Conservation (phyloP, 2,329 filamentous ascomycete species). For the Cytospora schulzeri region DNA sequence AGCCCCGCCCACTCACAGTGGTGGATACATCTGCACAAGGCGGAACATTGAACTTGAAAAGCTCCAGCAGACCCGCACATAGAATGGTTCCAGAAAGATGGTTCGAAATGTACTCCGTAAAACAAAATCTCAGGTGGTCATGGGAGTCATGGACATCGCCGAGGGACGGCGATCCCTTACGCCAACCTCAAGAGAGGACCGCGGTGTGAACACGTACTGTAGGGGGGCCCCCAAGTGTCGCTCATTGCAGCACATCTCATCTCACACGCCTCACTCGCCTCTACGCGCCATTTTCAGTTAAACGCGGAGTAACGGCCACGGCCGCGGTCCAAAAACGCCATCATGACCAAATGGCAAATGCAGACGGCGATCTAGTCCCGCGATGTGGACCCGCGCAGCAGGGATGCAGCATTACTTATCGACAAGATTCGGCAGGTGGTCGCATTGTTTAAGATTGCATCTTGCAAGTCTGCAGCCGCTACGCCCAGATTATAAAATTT, state of each 20-base stretch:
- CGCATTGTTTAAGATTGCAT: neutral
- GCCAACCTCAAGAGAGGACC: neutral
- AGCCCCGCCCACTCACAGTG: neutral
- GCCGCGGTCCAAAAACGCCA: neutral
- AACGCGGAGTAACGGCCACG: neutral
- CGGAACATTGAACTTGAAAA: too few relatives aligned
- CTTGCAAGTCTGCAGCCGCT: neutral
- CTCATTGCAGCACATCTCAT: neutral
- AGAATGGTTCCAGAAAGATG: neutral
- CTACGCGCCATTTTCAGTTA: neutral
- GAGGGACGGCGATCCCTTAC: neutral
- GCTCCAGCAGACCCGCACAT: neutral
- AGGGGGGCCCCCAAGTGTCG: too few relatives aligned
- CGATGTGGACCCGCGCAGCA: neutral
- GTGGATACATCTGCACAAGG: neutral
- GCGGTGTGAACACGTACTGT: too few relatives aligned
- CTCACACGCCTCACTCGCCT: neutral
- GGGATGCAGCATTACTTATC: neutral
- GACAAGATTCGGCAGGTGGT: neutral
- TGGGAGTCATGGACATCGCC: neutral
- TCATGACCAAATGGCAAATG: neutral
- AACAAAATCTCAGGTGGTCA: neutral
- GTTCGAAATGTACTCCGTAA: neutral
- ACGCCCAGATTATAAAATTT: neutral
- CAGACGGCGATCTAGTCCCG: neutral